Evolutionary conservation across 129 eudicot species (phyloP).

Genomic region (Lonicera japonica): DNA sequence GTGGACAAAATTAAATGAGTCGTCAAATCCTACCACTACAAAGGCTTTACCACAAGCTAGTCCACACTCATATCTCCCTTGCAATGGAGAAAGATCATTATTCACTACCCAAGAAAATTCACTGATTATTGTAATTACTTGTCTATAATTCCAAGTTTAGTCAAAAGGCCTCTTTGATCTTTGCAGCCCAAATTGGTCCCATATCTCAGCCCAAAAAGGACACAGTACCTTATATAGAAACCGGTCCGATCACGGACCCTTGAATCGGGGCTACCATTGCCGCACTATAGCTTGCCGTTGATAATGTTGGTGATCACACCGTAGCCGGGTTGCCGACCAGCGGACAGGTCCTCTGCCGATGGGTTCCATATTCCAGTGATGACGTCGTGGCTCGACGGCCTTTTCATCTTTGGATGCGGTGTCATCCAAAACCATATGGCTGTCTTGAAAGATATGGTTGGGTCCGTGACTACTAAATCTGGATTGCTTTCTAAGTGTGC

Average conservation of each 20-base stretch:
- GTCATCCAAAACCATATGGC: conserved; percentile 73
- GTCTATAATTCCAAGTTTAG: neutral
- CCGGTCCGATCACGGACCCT: conserved; percentile 32
- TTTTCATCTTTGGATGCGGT: conserved; percentile 35
- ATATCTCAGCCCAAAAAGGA: conserved; percentile 25
- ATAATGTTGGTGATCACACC: conserved; percentile 54
- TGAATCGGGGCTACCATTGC: conserved; percentile 17
- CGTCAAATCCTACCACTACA: no score
- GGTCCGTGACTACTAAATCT: conserved; percentile 45
- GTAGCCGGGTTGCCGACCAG: conserved; percentile 37
- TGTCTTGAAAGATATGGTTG: conserved; percentile 40
- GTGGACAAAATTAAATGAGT: no score
- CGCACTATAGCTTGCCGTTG: conserved; percentile 45
- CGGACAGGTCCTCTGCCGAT: conserved; percentile 34
- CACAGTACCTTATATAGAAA: conserved; percentile 40
- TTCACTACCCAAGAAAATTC: no score
- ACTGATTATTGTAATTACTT: no score
- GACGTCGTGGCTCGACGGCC: conserved; percentile 56
- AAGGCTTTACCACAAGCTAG: no score
- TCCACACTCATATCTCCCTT: no score
- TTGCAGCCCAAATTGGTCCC: conserved; percentile 42
- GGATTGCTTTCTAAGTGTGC: conserved; percentile 40
- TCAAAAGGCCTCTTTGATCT: conserved; percentile 35
- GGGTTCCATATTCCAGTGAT: conserved; percentile 44
- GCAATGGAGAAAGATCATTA: no score